Base-by-base conservation (phyloP, 306 rosid species). In the Ormosia semicastrata region DNA sequence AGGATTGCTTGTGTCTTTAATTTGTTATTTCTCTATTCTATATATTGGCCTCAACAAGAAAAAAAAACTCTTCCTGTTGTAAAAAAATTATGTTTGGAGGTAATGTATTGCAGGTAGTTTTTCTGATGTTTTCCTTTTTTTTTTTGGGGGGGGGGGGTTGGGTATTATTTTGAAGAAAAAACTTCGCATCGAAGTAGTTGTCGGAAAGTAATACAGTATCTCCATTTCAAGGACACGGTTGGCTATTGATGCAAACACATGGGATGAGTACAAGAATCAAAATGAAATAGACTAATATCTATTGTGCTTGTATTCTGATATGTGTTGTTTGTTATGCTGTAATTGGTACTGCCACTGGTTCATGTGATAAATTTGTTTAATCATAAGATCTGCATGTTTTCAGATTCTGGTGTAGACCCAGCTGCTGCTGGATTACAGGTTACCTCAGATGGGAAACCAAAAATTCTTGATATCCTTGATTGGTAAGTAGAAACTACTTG, bases 361-460 rank as follows among this genome's bases (percentile, higher is more conserved):
- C 62, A 41, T 57, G 24, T 32, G 52, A 11, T 33, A 30, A 66
- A 32, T 73, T 32, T 49, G 17, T 71, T 77, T 57, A 79, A 50
- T 44, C 67, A 44, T 46, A 67, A 36, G 34, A 39, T 60, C 66
- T 66, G 59, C 60, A 9, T 54, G 63, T 47, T 86, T 80, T 66
- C 87, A 95, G 97, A 93, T 89, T 78, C 98, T 70, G 99, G 99
- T 18, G 98, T 93, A 76, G 99, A 95, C 71, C 99, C 99, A 0
- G 99, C 98, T 82, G 99, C 99, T 47, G 94, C 89, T 41, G 99
- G 99, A 86, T 88, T 95, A 75, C 98, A 93, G 84, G 96, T 93
- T 73, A 95, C 99, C 29, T 90, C 99, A 1, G 97, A 95, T 47
- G 99, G 99, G 81, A 93, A 95, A 89, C 96, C 96, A 32, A 95